Evolutionary conservation across 352 stramenopile genomes (phyloP).

Genomic region (Globisporangium irregulare): DNA sequence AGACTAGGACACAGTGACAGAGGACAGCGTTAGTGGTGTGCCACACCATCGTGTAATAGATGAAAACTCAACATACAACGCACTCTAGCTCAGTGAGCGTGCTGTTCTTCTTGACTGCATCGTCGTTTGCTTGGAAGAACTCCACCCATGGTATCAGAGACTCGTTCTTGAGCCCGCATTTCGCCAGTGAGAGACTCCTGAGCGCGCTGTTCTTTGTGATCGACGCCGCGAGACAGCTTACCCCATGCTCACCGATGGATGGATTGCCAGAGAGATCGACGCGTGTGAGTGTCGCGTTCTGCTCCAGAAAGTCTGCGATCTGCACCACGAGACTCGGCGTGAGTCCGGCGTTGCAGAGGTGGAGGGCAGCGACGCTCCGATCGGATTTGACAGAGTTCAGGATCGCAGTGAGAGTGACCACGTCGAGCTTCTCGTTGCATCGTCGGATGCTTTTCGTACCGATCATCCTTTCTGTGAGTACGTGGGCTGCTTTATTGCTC

Average conservation of each 20-base stretch:
- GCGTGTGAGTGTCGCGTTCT: conserved; percentile 32
- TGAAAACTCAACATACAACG: conserved; percentile 8
- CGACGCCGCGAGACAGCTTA: conserved; percentile 31
- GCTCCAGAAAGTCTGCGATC: conserved; percentile 46
- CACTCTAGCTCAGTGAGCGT: conserved; percentile 26
- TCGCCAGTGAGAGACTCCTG: conserved; percentile 22
- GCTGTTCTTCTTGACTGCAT: conserved; percentile 12
- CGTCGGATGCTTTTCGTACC: not conserved
- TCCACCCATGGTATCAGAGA: conserved; percentile 26
- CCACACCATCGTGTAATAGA: not conserved
- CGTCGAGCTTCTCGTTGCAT: conserved; percentile 30
- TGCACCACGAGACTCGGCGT: conserved; percentile 40
- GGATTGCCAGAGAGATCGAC: conserved; percentile 36
- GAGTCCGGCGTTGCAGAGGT: conserved; percentile 27
- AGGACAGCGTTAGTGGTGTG: not conserved
- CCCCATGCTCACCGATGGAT: conserved; percentile 33
- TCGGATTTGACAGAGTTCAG: conserved; percentile 21
- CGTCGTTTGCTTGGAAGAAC: conserved; percentile 22
- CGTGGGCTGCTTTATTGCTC: too few species aligned
- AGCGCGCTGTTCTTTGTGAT: conserved; percentile 27
- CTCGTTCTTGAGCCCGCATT: conserved; percentile 32
- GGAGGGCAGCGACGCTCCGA: conserved; percentile 16
- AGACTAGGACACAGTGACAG: conserved; percentile 17
- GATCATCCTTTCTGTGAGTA: not conserved
- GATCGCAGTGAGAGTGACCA: conserved; percentile 19